Conservation (phyloP, 441 rosid species). For the Syzygium malaccense region DNA sequence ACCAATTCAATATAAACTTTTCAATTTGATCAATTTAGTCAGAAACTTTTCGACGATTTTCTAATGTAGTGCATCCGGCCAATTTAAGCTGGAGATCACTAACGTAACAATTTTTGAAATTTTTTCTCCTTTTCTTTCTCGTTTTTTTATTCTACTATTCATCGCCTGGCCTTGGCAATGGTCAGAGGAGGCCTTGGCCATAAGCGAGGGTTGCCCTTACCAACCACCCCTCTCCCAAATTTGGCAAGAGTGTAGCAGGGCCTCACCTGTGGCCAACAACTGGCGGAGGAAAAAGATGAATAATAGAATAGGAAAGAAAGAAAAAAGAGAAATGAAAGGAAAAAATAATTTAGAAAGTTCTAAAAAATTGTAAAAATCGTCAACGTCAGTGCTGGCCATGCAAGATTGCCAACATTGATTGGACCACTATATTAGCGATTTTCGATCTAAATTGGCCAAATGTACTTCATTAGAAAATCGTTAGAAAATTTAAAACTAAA, state of each 20-base stretch:
- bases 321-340: neutral
- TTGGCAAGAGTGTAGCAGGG: accelerated
- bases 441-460: neutral
- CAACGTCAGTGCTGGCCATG: neutral
- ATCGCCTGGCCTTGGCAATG: neutral
- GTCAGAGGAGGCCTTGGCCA: accelerated
- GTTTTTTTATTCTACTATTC: neutral
- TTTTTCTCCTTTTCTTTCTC: neutral
- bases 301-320: neutral
- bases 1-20: neutral
- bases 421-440: neutral
- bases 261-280: accelerated
- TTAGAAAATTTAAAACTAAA: neutral
- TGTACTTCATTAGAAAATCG: neutral
- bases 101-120: neutral
- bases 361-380: neutral
- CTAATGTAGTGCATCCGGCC: accelerated
- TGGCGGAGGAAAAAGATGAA: neutral
- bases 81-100: neutral
- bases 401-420: accelerated
- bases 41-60: accelerated
- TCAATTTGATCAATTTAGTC: accelerated
- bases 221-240: neutral
- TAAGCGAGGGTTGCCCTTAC: neutral
- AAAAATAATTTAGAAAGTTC: neutral